Percentiles rank a stretch among this genome's conserved stretches.
Conservation (phyloP, 2,329 filamentous ascomycete species). For the Colletotrichum sp. region DNA sequence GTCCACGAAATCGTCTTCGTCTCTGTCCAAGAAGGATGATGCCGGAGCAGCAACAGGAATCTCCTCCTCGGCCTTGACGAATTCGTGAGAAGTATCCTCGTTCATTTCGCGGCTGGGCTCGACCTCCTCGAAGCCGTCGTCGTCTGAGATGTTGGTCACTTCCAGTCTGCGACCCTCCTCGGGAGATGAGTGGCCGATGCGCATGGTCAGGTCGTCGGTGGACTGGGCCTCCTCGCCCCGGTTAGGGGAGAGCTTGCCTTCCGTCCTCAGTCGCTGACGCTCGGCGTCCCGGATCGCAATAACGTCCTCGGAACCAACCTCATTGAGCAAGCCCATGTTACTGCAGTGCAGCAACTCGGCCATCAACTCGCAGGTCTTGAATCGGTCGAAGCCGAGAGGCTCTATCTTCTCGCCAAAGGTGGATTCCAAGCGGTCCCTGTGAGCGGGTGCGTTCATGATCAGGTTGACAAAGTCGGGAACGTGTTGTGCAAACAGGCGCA, state of each 20-base stretch:
- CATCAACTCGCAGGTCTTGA: constrained; percentile 99
- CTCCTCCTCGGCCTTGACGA: constrained; percentile 65
- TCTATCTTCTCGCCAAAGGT: constrained; percentile 93
- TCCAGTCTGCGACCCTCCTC: constrained; percentile 76
- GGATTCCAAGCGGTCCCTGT: constrained; percentile 77
- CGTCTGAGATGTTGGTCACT: constrained; percentile 81
- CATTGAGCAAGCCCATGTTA: constrained; percentile 97
- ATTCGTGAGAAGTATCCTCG: constrained; percentile 74
- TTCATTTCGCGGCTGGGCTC: constrained; percentile 71
- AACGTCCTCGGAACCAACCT: constrained; percentile 86
- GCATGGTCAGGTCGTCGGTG: constrained; percentile 69
- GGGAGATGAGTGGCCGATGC: constrained; percentile 50
- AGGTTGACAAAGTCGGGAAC: constrained; percentile 94
- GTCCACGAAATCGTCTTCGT: constrained; percentile 79
- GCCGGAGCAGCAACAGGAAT: constrained; percentile 33
- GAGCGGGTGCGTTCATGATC: constrained; percentile 78
- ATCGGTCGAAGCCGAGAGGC: constrained; percentile 93
- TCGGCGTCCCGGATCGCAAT: constrained; percentile 82
- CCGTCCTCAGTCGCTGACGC: constrained; percentile 77
- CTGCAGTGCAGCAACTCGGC: constrained; percentile 96
- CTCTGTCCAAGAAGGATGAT: constrained; percentile 46
- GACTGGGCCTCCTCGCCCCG: constrained; percentile 48
- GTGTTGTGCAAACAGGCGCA: constrained; percentile 87
- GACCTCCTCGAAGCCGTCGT: constrained; percentile 95
- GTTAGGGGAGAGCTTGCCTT: constrained; percentile 67